These are phyloP conservation scores for Colletotrichum abscissum DNA, from an alignment of 2,329 filamentous ascomycete genomes.

Conservation along the genomic window DNA sequence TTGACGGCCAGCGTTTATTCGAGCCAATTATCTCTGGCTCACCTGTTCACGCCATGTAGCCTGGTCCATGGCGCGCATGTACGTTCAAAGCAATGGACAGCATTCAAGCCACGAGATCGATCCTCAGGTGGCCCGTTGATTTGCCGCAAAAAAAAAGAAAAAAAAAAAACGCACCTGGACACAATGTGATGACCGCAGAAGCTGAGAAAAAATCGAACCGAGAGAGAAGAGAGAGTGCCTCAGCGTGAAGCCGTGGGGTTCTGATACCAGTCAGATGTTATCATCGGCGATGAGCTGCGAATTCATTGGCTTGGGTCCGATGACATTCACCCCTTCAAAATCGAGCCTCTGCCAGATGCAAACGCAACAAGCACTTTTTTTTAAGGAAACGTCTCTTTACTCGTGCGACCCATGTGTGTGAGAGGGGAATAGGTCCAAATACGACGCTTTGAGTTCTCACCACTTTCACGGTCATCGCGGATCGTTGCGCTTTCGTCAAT, in stretches of 20 bases:
- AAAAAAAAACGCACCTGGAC: background rate
- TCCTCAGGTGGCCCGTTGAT: background rate
- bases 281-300: background rate
- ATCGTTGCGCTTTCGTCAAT: background rate
- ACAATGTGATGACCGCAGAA: background rate
- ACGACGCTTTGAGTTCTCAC: conserved; percentile 13
- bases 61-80: conserved; percentile 9
- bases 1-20: conserved; percentile 13
- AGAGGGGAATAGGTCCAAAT: background rate
- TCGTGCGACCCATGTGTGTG: background rate
- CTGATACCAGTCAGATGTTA: background rate
- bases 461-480: background rate
- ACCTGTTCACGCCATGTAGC: background rate
- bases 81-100: background rate
- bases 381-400: background rate
- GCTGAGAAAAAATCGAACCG: background rate
- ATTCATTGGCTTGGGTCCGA: background rate
- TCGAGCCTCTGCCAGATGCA: background rate
- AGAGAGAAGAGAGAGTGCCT: background rate
- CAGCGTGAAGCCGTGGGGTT: no score
- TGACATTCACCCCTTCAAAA: background rate
- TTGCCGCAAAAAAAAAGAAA: background rate
- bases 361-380: background rate
- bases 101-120: background rate
- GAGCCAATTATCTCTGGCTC: conserved; percentile 6